A percentile compares a stretch with the other conserved stretches of the same genome.
Conservation (phyloP, 805 yeast genomes). For the Cyberlindnera maclurae region DNA sequence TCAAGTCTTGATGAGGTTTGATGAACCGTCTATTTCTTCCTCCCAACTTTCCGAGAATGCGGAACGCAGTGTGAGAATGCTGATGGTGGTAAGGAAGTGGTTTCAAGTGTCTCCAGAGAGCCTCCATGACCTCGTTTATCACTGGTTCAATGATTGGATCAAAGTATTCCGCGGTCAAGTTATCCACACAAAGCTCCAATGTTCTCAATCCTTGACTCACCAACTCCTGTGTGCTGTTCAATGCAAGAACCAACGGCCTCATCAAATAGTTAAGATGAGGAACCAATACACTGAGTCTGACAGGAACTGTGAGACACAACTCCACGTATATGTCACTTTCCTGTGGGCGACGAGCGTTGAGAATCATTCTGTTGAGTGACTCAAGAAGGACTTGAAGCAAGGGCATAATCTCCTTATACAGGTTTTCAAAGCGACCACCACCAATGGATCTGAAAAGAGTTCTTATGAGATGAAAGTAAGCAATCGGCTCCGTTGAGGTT, state of each 20-base stretch:
- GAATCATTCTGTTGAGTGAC: conserved; percentile 74
- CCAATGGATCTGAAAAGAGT: conserved; percentile 91
- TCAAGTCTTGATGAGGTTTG: conserved; percentile 64
- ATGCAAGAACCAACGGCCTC: conserved; percentile 85
- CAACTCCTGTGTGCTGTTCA: conserved; percentile 84
- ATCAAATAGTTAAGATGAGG: conserved; percentile 86
- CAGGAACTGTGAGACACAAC: conserved; percentile 92
- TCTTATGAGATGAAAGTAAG: conserved; percentile 81
- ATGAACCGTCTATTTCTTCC: conserved; percentile 89
- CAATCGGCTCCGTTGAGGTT: conserved; percentile 82
- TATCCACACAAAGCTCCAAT: conserved; percentile 91
- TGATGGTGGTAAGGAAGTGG: conserved; percentile 95
- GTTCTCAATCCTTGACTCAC: conserved; percentile 94
- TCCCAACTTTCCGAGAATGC: conserved; percentile 91
- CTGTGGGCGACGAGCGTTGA: conserved; percentile 78
- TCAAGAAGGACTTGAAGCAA: conserved; percentile 80
- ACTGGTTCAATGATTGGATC: conserved; percentile 98
- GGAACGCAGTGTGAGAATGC: conserved; percentile 88
- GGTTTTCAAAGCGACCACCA: conserved; percentile 90
- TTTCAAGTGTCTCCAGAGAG: conserved; percentile 81
- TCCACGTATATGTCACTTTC: conserved; percentile 95
- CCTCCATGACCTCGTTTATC: conserved; percentile 87
- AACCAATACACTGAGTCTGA: conserved; percentile 83
- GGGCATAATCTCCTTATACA: conserved; percentile 91
- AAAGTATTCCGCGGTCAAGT: conserved; percentile 90